Base-by-base conservation (phyloP, 2,329 filamentous ascomycete genomes). In the Epichloe scottii region DNA sequence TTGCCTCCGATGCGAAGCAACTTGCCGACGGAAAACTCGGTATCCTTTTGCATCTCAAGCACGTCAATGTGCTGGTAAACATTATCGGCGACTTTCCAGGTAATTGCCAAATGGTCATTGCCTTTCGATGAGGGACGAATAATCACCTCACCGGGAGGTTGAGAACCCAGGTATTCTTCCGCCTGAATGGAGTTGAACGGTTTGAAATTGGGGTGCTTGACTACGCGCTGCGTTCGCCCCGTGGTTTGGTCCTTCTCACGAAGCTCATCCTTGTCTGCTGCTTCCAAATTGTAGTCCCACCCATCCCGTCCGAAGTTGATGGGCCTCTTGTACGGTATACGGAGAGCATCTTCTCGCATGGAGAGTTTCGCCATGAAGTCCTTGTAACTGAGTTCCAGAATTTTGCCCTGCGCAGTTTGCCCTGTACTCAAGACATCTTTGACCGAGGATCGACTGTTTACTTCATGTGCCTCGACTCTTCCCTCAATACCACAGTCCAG, bases 61-160 rank as follows among this genome's bases (percentile, higher is more conserved):
- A 98, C 91, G 67, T 98, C 93, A 56, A 98, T 88, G 67, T 98
- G 93, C 69, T 98, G 90, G 66, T 90, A 98, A n/a, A 97, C 83
- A 53, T 86, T 85, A 65, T 97, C 89, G 1, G 89, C 85, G 14
- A 98, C 90, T 73, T 98, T 98, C 93, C 93, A 98, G 0, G 93
- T 98, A 45, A 98, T 82, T 7, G 91, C 89, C 51, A 98, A 75
- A 71, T 98, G 93, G 66, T 98, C 93, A 53, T 89, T 86, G 43
- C 93, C 93, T 67, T 95, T 95, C 30, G 89, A 95, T 1, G 89
- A 96, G 3, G 93, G 91, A 43, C 93, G 85, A 62, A 98, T 96
- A 54, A 98, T 89, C 51, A 94, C 85, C 66, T 97, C 93, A 46
- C 93, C 93, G 6, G 84, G 77, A 48, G 85, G 80, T 65, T 94